Base-by-base conservation (phyloP, 257 asterid species). In the Solanum gracilifrons region DNA sequence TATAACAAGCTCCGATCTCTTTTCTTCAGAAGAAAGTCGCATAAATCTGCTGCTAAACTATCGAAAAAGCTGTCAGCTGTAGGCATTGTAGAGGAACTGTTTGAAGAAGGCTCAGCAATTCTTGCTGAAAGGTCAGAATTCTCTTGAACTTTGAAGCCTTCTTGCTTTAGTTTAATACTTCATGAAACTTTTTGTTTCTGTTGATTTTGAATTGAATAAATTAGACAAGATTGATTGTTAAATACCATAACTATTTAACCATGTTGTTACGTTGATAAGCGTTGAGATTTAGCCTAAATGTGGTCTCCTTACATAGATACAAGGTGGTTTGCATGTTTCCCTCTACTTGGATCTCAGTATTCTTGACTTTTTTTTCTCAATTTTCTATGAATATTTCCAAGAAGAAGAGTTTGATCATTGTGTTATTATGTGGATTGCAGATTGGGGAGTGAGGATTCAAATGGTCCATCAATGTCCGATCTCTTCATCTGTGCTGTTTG, bases 41-140 rank as follows among this genome's bases (percentile, higher is more conserved):
- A 41, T 6, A 89, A 90, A 84, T 91, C 92, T 82, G 84, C 89
- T 21, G 66, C 85, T 77, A 92, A 87, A 87, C 86, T 88, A 6
- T 85, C 93, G 25, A 92, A 91, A 87, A 92, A 91, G 73, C 88
- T 94, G 46, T 93, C 96, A 0, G 92, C 94, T 76, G 93, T 94
- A 66, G 94, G 96, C 84, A 91, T 90, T 25, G 98, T 94, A 16
- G 98, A 94, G 91, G 98, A 95, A 84, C 87, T 95, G 75, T 95
- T 93, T 35, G 98, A 95, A 88, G 97, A 95, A 91, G 98, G 98
- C 37, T 95, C 98, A 48, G 98, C 98, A 32, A 93, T 92, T 92
- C 95, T 94, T 79, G 93, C 93, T 46, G 94, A 94, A 84, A 92
- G 95, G 96, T 93, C 86, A 66, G 90, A 64, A 41, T 85, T 90